Evolutionary conservation across 352 stramenopile genomes (phyloP).

Genomic region (Phytophthora aleatoria): DNA sequence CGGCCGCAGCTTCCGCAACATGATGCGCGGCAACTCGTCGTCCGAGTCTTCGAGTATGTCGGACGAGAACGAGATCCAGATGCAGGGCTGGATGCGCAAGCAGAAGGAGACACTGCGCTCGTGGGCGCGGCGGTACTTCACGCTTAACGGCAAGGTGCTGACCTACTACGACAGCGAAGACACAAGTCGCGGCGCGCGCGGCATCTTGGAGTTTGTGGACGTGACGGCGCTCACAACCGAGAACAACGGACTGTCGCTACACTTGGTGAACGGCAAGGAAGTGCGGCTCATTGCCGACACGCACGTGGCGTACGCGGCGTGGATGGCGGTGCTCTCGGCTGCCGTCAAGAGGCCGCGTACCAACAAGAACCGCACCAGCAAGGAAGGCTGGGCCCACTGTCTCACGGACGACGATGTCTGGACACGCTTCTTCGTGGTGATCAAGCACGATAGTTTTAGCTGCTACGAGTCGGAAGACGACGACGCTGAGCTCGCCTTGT

Average conservation of each 20-base stretch:
- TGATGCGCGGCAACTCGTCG: constrained; percentile 69
- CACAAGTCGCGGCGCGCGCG: constrained; percentile 57
- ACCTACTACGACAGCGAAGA: constrained; percentile 87
- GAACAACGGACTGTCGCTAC: constrained; percentile 76
- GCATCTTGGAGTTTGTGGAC: constrained; percentile 72
- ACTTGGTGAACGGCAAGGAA: constrained; percentile 69
- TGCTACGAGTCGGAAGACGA: constrained; percentile 80
- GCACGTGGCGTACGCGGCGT: constrained; percentile 77
- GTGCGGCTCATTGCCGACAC: constrained; percentile 80
- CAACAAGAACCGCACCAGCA: constrained; percentile 58
- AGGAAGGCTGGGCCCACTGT: constrained; percentile 77
- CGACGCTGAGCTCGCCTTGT: constrained; percentile 67
- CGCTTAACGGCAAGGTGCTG: constrained; percentile 66
- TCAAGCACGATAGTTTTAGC: constrained; percentile 81
- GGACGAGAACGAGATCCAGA: constrained; percentile 76
- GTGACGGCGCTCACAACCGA: constrained; percentile 74
- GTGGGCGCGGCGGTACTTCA: constrained; percentile 76
- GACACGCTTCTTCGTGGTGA: constrained; percentile 74
- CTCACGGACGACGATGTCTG: constrained; percentile 78
- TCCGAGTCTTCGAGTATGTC: constrained; percentile 54
- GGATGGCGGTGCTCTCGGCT: constrained; percentile 73
- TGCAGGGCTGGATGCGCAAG: constrained; percentile 87
- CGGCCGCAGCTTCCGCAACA: constrained; percentile 60
- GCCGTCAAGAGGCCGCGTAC: constrained; percentile 61
- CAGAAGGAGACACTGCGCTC: constrained; percentile 81